Evolutionary conservation across 2,329 filamentous ascomycete genomes (phyloP), one percentile per base, ranked within the genome.

Genomic region (Aspergillus melleus): DNA sequence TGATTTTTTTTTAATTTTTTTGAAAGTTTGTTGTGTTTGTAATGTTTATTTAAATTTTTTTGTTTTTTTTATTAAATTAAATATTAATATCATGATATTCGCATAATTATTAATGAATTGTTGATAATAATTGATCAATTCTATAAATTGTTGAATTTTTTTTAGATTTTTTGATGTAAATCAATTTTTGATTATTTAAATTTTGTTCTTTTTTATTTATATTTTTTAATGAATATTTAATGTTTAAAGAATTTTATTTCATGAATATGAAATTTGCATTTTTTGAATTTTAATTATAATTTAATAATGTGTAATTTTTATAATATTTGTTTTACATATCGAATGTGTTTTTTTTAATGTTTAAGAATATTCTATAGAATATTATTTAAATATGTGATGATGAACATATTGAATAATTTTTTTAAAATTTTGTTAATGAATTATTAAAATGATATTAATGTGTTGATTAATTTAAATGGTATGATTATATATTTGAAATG

Each of bases 401-500:
- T 55, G 42, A 54, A 32, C 24, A 16, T 50, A 2, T 59, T 20
- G 2, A 55, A 6, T 52, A 42, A 20, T 55, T 54, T 9, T 49
- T 22, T 36, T 52, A 61, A 11, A 46, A 56, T 42, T 49, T 56
- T 49, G 16, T 60, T 52, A 52, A 11, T 32, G 12, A 49, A 60
- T 49, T 32, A 52, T 36, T 58, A 4, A 46, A 57, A 55, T 47
- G 53, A 52, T 46, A 29, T 14, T 22, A 52, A 59, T 55, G 24
- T 61, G 55, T 52, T 61, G 36, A 44, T 66, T 57, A 61, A 62
- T 60, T 65, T 60, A 58, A 76, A 75, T 12, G 60, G 62, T 57
- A 74, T 73, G n/a, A 75, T 53, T 29, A 68, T 46, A 53, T 73
- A 76, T 53, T 76, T 61, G 60, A 62, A 76, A 30, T 68, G 52